Evolutionary conservation across 805 yeast species (phyloP).

Genomic region (Sugiyamaella mastotermitis): DNA sequence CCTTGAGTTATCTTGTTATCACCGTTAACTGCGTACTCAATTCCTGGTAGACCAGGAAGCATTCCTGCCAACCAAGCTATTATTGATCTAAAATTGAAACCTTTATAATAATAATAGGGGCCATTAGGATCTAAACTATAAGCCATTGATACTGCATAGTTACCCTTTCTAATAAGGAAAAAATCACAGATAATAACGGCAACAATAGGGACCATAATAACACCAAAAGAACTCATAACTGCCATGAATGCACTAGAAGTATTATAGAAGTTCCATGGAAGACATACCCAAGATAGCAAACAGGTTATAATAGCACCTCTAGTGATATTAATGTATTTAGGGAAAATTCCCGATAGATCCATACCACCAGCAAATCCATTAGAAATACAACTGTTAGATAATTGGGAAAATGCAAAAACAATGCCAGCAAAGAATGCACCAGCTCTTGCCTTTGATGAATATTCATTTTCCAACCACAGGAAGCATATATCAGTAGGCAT

Average conservation of each 20-base stretch:
- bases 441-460: slow-evolving; percentile 36
- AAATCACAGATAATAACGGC: slow-evolving; percentile 37
- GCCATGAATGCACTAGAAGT: slow-evolving; percentile 33
- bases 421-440: slow-evolving; percentile 19
- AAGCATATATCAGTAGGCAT: slow-evolving; percentile 35
- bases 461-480: slow-evolving; percentile 36
- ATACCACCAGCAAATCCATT: slow-evolving; percentile 46
- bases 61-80: slow-evolving; percentile 28
- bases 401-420: slow-evolving; percentile 16
- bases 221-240: slow-evolving; percentile 34
- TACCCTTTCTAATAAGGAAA: slow-evolving; percentile 35
- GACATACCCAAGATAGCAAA: slow-evolving; percentile 23
- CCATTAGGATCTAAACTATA: slow-evolving; percentile 36
- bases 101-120: slow-evolving; percentile 39
- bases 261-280: slow-evolving; percentile 39
- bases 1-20: slow-evolving; percentile 14
- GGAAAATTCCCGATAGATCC: slow-evolving; percentile 44
- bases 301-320: slow-evolving; percentile 37
- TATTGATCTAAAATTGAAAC: slow-evolving; percentile 40
- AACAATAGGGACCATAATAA: slow-evolving; percentile 37
- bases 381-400: slow-evolving; percentile 24
- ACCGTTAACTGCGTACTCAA: slow-evolving; percentile 20
- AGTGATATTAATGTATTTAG: slow-evolving; percentile 38
- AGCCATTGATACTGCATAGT: slow-evolving; percentile 37
- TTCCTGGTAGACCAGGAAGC: slow-evolving; percentile 24